phyloP scores from a whole-genome alignment of 2,329 filamentous ascomycete species.

The Claviceps pusilla region DNA sequence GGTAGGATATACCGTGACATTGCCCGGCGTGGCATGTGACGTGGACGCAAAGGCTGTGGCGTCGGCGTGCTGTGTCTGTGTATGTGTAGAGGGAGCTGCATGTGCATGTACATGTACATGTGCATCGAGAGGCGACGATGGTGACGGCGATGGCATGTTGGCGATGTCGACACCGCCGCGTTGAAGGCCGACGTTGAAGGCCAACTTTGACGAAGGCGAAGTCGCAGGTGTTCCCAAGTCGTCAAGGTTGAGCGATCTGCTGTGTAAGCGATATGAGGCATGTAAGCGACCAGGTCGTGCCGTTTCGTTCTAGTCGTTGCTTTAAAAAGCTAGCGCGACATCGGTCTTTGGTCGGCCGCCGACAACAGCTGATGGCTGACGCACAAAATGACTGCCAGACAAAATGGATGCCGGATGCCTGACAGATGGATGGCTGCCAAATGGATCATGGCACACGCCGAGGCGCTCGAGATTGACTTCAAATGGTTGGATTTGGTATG shows the following conservation, averaged over 20 bases:
- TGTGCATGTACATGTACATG: background rate
- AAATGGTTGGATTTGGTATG: background rate
- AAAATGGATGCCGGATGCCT: too few relatives aligned
- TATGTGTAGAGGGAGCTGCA: background rate
- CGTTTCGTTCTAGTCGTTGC: background rate
- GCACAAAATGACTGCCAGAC: background rate
- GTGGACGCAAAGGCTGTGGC: slow-evolving; percentile 6
- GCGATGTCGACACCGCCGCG: slow-evolving; percentile 9
- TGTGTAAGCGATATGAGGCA: background rate
- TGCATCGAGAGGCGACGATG: slow-evolving; percentile 8
- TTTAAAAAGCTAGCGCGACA: background rate
- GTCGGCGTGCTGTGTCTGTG: slow-evolving; percentile 7
- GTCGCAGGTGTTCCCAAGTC: background rate
- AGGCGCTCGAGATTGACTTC: background rate
- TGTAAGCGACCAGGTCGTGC: background rate
- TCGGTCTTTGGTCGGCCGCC: background rate
- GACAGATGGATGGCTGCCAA: background rate
- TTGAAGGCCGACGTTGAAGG: background rate
- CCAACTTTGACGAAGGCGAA: slow-evolving; percentile 13
- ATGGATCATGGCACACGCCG: background rate
- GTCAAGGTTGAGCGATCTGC: background rate
- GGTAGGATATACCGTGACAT: slow-evolving; percentile 25
- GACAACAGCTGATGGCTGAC: background rate
- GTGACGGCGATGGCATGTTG: slow-evolving; percentile 10
- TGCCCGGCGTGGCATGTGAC: slow-evolving; percentile 11